A percentile compares a stretch with the other conserved stretches of the same genome.
These are phyloP conservation scores for Termitomyces sp. DNA, from an alignment of 768 basidiomycete species.

Conservation along the genomic window DNA sequence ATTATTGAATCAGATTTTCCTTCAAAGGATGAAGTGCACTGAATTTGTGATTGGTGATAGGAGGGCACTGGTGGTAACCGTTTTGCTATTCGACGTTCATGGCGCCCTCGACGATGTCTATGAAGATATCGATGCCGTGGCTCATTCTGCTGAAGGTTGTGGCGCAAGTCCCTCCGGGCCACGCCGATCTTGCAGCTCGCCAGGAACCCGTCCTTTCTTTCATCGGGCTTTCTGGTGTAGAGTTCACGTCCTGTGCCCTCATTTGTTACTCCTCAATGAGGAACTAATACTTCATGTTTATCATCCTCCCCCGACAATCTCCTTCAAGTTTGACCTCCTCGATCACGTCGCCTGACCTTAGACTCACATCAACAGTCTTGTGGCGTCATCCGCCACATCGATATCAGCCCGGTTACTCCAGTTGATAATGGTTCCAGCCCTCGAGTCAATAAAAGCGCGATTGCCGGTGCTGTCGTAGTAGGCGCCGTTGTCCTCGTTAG, in stretches of 20 bases:
- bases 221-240: conserved; percentile 3
- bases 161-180: neutral
- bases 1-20: no score
- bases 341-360: conserved; percentile 12
- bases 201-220: conserved; percentile 21
- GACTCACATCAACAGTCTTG: conserved; percentile 12
- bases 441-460: conserved; percentile 34
- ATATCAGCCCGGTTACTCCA: conserved; percentile 12
- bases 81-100: neutral
- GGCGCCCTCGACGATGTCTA: conserved; percentile 3
- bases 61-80: neutral
- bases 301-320: conserved; percentile 12
- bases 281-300: conserved; percentile 32
- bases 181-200: neutral
- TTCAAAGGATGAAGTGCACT: no score
- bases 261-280: conserved; percentile 28
- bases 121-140: conserved; percentile 4
- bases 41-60: no score
- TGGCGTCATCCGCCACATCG: conserved; percentile 10
- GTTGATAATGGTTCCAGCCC: conserved; percentile 22
- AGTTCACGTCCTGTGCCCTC: conserved; percentile 23
- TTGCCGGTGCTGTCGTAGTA: conserved; percentile 53
- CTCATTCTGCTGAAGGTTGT: neutral
- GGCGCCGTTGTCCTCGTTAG: conserved; percentile 33
- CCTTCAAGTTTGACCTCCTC: conserved; percentile 7